Percentiles rank a stretch among this genome's conserved stretches.
These are phyloP conservation scores for Tribonema minus DNA, from an alignment of 108 stramenopile genomes.

Conservation along the genomic window DNA sequence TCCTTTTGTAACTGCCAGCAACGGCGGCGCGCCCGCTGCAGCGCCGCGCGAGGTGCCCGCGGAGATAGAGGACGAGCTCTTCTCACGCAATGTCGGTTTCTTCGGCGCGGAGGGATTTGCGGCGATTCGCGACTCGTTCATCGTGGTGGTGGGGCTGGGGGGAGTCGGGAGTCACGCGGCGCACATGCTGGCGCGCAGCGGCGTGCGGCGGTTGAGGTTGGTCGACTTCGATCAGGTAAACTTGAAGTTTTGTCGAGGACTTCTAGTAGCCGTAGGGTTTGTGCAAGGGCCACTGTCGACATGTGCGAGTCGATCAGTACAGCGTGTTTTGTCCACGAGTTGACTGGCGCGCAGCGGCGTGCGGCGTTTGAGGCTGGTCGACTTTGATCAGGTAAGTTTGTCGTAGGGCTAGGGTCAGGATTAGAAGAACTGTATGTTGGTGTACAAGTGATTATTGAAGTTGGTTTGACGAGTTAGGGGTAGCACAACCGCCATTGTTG, in stretches of 20 bases:
- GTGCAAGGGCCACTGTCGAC: no score
- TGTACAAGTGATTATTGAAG: no score
- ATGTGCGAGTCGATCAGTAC: no score
- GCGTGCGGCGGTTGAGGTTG: constrained; percentile 71
- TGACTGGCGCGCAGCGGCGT: constrained; percentile 90
- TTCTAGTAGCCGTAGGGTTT: no score
- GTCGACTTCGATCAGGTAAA: constrained; percentile 97
- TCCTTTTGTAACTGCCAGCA: no score
- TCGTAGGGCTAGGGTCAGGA: no score
- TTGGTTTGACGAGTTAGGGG: no score
- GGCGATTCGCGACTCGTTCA: constrained; percentile 50
- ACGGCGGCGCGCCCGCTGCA: no score
- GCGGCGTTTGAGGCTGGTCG: constrained; percentile 76
- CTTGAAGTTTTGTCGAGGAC: no score
- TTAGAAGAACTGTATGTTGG: no score
- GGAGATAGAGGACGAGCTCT: constrained; percentile 77
- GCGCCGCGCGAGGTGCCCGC: constrained; percentile 9
- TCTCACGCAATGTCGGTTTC: constrained; percentile 79
- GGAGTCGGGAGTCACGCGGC: constrained; percentile 85
- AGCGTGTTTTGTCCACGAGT: no score
- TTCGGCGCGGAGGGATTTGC: constrained; percentile 76
- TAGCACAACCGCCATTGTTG: no score
- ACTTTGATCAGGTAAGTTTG: constrained; percentile 99
- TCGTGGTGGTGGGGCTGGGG: constrained; percentile 91
- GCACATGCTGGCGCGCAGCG: constrained; percentile 85